These are phyloP conservation scores for Neurospora africana DNA, from an alignment of 495 filamentous ascomycete genomes.

Conservation along the genomic window DNA sequence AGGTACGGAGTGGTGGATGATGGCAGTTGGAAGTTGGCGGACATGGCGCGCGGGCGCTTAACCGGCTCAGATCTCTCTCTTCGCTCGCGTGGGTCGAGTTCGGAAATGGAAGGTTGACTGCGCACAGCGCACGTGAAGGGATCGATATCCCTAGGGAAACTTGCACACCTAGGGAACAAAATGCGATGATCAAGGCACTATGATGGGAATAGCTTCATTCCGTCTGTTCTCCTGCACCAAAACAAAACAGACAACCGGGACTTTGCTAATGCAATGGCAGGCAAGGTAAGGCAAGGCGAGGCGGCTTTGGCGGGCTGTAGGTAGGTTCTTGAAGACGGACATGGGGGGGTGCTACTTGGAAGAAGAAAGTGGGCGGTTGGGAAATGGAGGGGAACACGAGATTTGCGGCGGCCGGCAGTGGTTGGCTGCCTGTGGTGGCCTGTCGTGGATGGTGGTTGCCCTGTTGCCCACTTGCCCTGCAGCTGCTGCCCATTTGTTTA, in stretches of 20 bases:
- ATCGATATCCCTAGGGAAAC: not conserved
- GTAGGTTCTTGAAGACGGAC: not conserved
- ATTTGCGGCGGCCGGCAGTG: not conserved
- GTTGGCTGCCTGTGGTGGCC: not conserved
- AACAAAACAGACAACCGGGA: not conserved
- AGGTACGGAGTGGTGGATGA: not conserved
- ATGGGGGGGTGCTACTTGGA: not conserved
- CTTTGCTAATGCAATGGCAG: not conserved
- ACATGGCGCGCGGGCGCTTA: not conserved
- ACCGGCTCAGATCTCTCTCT: not conserved
- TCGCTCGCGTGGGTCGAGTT: not conserved
- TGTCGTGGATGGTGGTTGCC: not conserved
- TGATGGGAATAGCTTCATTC: constrained; percentile 5
- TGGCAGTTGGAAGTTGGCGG: not conserved
- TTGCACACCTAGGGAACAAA: not conserved
- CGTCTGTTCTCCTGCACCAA: not conserved
- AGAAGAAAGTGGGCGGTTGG: not conserved
- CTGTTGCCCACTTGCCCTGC: not conserved
- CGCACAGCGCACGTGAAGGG: constrained; percentile 6
- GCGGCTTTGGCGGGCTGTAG: not conserved
- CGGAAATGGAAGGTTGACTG: not conserved
- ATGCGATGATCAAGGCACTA: not conserved
- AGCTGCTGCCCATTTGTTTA: not conserved
- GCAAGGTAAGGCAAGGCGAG: not conserved
- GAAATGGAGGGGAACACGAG: not conserved